These are phyloP conservation scores for Primulina eburnea DNA, from an alignment of 257 asterid genomes.

Conservation along the genomic window DNA sequence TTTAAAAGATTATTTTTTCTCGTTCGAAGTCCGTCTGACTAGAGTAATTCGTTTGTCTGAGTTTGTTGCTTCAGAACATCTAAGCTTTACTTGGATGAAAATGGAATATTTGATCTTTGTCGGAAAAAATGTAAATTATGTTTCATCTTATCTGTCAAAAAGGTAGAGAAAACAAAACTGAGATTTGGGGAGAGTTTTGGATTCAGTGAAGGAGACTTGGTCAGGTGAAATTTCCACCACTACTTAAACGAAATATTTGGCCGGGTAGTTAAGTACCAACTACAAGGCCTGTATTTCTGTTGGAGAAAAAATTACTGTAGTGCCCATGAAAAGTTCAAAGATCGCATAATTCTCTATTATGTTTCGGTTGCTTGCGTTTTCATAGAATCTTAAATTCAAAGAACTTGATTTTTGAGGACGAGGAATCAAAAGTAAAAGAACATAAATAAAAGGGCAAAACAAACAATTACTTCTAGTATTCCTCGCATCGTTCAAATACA, in stretches of 20 bases:
- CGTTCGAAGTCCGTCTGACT: not conserved
- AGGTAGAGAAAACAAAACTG: not conserved
- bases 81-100: not conserved
- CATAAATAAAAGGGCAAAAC: not conserved
- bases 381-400: not conserved
- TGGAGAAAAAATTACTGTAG: too few species aligned
- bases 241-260: slow-evolving; percentile 28
- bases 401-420: not conserved
- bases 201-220: slow-evolving; percentile 30
- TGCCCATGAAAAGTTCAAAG: not conserved
- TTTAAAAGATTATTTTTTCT: slow-evolving; percentile 2
- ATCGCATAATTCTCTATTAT: not conserved
- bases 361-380: not conserved
- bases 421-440: slow-evolving; percentile 16
- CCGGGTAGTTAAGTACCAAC: slow-evolving; percentile 28
- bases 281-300: not conserved
- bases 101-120: not conserved
- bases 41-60: not conserved
- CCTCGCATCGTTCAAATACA: slow-evolving; percentile 36
- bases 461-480: slow-evolving; percentile 16
- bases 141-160: not conserved
- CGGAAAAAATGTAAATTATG: too few species aligned
- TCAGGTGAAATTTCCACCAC: slow-evolving; percentile 33
- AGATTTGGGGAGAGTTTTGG: slow-evolving; percentile 23
- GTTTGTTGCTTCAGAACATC: not conserved